Base-by-base conservation (phyloP, 2,329 filamentous ascomycete species). In the Colletotrichum scovillei region DNA sequence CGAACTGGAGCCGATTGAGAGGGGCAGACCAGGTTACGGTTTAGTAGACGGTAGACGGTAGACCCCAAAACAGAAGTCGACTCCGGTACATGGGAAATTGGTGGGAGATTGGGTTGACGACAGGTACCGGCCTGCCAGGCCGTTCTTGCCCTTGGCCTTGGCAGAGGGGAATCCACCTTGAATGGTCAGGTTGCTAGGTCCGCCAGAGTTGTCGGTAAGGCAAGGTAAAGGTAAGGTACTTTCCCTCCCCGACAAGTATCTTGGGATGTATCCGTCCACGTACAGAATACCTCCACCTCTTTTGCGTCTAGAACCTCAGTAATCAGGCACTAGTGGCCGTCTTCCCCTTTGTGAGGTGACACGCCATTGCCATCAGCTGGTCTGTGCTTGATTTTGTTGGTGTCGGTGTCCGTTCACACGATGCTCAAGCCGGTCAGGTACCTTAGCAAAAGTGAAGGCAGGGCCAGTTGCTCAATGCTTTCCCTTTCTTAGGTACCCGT, bases 1-100 rank as follows among this genome's bases (percentile, higher is more conserved):
- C 55, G 59, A 63, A 59, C 38, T 42, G 66, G 69, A 59, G 38
- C 30, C 52, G 38, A 57, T 26, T 28, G 42, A 56, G 70, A 49
- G 42, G 42, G 42, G 42, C 42, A 19, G 42, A 49, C 16, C 42
- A 11, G 67, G 30, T 32, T 28, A 63, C 59, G 70, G 55, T 64
- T 60, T 59, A 62, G 67, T 59, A 46, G 63, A 69, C 38, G 38
- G 38, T 42, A 42, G 38, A 42, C 38, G 38, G 32, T 35, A 35
- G 32, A 35, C 28, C 70, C 70, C 38, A 62, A 75, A 74, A 66
- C 52, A 75, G 73, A 73, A 74, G 65, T 69, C 55, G 70, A 35
- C 70, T 73, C 73, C 73, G 73, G 73, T 74, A 75, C 73, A 75
- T 75, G 62, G 65, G 73, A 75, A 65, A 75, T 75, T 75, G 73